phyloP scores from a whole-genome alignment of 345 rosid species.

The Toxicodendron radicans region DNA sequence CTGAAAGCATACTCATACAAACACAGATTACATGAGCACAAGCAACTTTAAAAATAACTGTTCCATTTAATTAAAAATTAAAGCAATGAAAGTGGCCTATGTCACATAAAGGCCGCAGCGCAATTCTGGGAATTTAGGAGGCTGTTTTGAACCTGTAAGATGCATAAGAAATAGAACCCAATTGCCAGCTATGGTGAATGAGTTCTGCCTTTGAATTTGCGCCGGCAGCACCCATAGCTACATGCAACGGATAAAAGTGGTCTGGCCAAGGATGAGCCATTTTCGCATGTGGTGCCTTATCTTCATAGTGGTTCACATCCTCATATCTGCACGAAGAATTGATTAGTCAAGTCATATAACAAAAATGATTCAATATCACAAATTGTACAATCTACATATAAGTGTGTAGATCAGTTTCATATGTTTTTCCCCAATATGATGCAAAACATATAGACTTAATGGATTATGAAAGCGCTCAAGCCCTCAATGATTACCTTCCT shows the following conservation, averaged over 20 bases:
- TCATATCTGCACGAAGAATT: conserved; percentile 44
- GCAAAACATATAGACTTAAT: not conserved
- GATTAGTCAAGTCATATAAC: not conserved
- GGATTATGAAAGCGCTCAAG: not conserved
- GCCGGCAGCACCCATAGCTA: conserved; percentile 90
- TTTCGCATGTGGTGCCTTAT: conserved; percentile 69
- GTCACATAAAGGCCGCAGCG: no score
- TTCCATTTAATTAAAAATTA: no score
- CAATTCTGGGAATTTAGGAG: conserved; percentile 16
- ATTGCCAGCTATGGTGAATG: conserved; percentile 77
- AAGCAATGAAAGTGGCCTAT: not conserved
- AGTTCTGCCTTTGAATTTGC: conserved; percentile 62
- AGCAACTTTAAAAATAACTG: no score
- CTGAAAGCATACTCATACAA: not conserved
- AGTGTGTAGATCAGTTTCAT: not conserved
- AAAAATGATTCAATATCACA: not conserved
- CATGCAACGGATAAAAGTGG: conserved; percentile 88
- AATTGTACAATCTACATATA: not conserved
- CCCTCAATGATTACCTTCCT: conserved; percentile 56
- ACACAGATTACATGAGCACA: not conserved
- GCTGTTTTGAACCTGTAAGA: conserved; percentile 65
- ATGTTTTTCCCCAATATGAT: not conserved
- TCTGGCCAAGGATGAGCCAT: conserved; percentile 87
- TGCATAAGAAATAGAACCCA: conserved; percentile 70
- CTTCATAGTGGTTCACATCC: conserved; percentile 69